Evolutionary conservation across 2,329 filamentous ascomycete species (phyloP), one percentile per base, ranked within the genome.

Genomic region (Neonectria sp.): DNA sequence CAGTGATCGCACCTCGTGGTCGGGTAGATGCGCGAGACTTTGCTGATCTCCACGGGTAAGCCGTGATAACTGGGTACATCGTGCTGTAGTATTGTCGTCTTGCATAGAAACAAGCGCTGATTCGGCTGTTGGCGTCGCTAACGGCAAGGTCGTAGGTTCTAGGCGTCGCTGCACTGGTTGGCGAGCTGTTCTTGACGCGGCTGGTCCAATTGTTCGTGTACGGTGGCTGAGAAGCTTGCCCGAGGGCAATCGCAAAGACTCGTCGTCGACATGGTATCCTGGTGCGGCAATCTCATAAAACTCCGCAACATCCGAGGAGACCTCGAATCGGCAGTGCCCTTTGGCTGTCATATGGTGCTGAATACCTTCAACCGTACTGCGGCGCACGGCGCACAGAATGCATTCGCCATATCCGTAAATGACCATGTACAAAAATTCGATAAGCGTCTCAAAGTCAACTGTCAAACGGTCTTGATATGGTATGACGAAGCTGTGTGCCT

Each of bases 271-370:
- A 1, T 48, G 25, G 0, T 17, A n/a, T 9, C 24, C 40, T 43
- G 0, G 8, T 2, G 60, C 60, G 72, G 27, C 6, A 17, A 60
- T 1, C 11, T 84, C 77, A 59, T 83, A 86, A 58, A 85, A 85
- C n/a, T 82, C 79, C 15, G 73, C 69, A 57, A 79, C 80, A 48
- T 85, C 83, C 0, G 78, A 78, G 25, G 76, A 79, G 0, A 83
- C 70, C 33, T 85, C 78, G 43, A 86, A 77, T 25, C 75, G 80
- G 70, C 86, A 88, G 63, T 88, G 85, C 0, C 84, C 82, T 55
- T 85, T 87, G 3, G 76, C 80, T 0, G 76, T 70, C 86, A 88
- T 88, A 60, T 88, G 87, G 40, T 86, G 84, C 68, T 86, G 85
- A 0, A 84, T 82, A 0, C 81, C 87, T 56, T 85, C 78, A 0